Percentiles rank a stretch among this genome's conserved stretches.
These are phyloP conservation scores for Yamadazyma dushanensis DNA, from an alignment of 1,139 yeast genomes.

Conservation along the genomic window DNA sequence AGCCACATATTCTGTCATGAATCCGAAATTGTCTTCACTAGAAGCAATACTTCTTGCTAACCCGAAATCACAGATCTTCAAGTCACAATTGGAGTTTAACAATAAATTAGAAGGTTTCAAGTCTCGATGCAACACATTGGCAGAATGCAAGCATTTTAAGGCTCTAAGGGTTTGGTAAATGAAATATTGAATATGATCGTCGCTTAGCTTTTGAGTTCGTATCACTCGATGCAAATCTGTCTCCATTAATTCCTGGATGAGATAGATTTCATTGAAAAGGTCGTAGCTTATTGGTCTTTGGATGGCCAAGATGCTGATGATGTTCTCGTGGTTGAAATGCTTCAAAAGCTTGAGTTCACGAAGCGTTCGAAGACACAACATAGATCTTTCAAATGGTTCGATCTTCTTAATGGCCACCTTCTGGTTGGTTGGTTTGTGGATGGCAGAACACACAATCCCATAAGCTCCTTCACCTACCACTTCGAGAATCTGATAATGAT, in stretches of 20 bases:
- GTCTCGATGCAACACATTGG: slow-evolving; percentile 93
- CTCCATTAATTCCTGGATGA: slow-evolving; percentile 95
- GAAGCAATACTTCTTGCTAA: slow-evolving; percentile 89
- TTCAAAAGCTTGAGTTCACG: slow-evolving; percentile 85
- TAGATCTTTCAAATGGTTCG: slow-evolving; percentile 87
- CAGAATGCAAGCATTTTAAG: slow-evolving; percentile 83
- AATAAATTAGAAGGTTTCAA: slow-evolving; percentile 90
- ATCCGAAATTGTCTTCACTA: slow-evolving; percentile 88
- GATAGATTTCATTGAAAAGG: slow-evolving; percentile 79
- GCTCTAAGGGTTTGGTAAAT: slow-evolving; percentile 92
- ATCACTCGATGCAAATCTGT: slow-evolving; percentile 92
- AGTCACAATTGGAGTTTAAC: slow-evolving; percentile 94
- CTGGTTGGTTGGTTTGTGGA: slow-evolving; percentile 83
- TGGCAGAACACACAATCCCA: slow-evolving; percentile 92
- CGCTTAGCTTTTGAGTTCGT: slow-evolving; percentile 78
- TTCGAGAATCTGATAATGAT: slow-evolving; percentile 80
- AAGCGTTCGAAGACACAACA: slow-evolving; percentile 87
- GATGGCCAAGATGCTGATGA: slow-evolving; percentile 84
- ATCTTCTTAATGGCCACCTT: slow-evolving; percentile 95
- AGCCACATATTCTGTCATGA: slow-evolving; percentile 94
- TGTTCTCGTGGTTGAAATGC: slow-evolving; percentile 89
- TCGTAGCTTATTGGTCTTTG: slow-evolving; percentile 83
- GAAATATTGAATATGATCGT: slow-evolving; percentile 93
- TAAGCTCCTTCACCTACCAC: slow-evolving; percentile 98
- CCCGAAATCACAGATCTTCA: slow-evolving; percentile 96